These are phyloP conservation scores for Boeremia lycopersici DNA, from an alignment of 2,329 filamentous ascomycete genomes.

Conservation along the genomic window DNA sequence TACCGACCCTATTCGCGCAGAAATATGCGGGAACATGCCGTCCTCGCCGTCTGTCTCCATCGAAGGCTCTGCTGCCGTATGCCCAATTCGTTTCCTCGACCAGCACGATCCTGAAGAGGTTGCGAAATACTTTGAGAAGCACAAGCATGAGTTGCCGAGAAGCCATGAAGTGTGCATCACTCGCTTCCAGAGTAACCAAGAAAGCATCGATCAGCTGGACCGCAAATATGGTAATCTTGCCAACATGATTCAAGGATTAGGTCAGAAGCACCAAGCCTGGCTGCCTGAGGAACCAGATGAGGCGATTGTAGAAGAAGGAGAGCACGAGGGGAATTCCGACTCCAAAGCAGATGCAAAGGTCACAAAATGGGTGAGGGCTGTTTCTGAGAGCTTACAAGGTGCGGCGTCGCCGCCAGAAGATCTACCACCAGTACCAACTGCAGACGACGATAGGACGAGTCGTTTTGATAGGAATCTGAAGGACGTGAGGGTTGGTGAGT, in stretches of 20 bases:
- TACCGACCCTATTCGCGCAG: conserved; percentile 50
- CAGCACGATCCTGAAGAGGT: conserved; percentile 93
- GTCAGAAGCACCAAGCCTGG: conserved; percentile 86
- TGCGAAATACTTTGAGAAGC: conserved; percentile 89
- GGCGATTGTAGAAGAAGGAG: conserved; percentile 54
- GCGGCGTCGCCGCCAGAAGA: conserved; percentile 47
- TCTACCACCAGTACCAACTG: conserved; percentile 42
- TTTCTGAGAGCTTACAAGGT: conserved; percentile 63
- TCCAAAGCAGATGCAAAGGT: conserved; percentile 71
- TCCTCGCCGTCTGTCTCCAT: conserved; percentile 56
- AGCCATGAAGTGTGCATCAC: conserved; percentile 93
- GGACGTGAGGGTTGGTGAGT: conserved; percentile 91
- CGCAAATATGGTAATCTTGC: conserved; percentile 92
- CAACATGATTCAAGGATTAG: conserved; percentile 91
- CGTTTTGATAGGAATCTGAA: conserved; percentile 86
- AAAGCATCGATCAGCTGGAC: conserved; percentile 85
- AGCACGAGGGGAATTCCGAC: conserved; percentile 53
- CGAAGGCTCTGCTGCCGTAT: conserved; percentile 64
- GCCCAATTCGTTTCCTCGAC: conserved; percentile 90
- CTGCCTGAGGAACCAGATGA: conserved; percentile 64
- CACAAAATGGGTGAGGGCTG: conserved; percentile 82
- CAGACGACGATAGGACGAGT: conserved; percentile 67
- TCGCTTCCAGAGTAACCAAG: conserved; percentile 84
- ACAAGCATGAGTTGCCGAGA: conserved; percentile 92
- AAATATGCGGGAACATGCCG: conserved; percentile 49